Conservation (phyloP, 768 basidiomycete genomes). For the Lentinula sp. region DNA sequence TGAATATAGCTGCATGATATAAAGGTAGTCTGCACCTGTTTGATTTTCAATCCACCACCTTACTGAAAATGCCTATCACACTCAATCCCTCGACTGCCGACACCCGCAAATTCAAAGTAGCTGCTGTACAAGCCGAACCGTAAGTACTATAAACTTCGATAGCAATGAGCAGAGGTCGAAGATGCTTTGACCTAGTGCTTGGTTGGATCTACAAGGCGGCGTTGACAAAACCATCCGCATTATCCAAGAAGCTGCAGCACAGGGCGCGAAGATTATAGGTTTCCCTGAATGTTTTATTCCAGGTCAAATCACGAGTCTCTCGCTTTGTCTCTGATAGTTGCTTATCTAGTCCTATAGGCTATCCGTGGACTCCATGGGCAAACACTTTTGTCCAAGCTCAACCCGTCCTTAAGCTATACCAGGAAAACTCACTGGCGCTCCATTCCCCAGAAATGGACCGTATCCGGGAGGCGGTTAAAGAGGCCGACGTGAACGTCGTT, state of each 20-base stretch:
- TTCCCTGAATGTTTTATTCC: slow-evolving; percentile 25
- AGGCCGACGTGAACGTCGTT: slow-evolving; percentile 19
- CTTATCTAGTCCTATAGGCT: slow-evolving; percentile 13
- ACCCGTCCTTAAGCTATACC: slow-evolving; percentile 20
- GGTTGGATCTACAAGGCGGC: slow-evolving; percentile 22
- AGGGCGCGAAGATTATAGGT: slow-evolving; percentile 24
- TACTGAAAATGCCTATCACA: slow-evolving; percentile 12
- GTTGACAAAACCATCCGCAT: slow-evolving; percentile 22
- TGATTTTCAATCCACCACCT: not conserved
- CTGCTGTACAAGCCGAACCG: slow-evolving; percentile 23
- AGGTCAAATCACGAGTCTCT: slow-evolving; percentile 5
- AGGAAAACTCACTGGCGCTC: slow-evolving; percentile 21
- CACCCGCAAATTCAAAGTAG: slow-evolving; percentile 19
- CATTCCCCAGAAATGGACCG: slow-evolving; percentile 26
- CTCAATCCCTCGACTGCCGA: slow-evolving; percentile 19
- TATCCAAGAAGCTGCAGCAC: slow-evolving; percentile 18
- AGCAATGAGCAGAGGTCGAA: not conserved
- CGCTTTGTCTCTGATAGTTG: not conserved
- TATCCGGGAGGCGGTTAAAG: slow-evolving; percentile 21
- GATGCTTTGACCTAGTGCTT: slow-evolving; percentile 11
- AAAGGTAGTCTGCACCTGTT: not conserved
- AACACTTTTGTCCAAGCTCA: slow-evolving; percentile 20
- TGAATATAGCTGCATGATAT: not conserved
- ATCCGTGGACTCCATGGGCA: slow-evolving; percentile 26
- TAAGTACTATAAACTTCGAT: slow-evolving; percentile 4